Evolutionary conservation across 2,329 filamentous ascomycete genomes (phyloP).

Genomic region (Malbranchea zuffiana): DNA sequence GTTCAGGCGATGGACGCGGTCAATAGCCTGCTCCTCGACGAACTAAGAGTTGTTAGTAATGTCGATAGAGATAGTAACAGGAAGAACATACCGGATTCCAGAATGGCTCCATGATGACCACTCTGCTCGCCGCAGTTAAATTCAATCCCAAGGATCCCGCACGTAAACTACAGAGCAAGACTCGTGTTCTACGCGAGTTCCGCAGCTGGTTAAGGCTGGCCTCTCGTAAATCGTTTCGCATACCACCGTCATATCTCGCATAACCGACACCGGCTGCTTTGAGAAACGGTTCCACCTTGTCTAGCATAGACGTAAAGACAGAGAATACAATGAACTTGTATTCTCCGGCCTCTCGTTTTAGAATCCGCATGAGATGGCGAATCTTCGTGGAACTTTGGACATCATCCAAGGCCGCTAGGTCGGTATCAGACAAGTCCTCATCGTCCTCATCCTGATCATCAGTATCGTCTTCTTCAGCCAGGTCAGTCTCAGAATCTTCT

Average conservation of each 20-base stretch:
- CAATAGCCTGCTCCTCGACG: slow-evolving; percentile 96
- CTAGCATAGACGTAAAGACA: slow-evolving; percentile 96
- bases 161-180: slow-evolving; percentile 85
- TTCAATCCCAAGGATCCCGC: slow-evolving; percentile 91
- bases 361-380: slow-evolving; percentile 67
- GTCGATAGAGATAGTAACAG: neutral
- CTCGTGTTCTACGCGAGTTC: slow-evolving; percentile 60
- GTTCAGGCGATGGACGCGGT: slow-evolving; percentile 95
- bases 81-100: slow-evolving; percentile 71
- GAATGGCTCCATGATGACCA: slow-evolving; percentile 93
- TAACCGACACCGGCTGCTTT: slow-evolving; percentile 61
- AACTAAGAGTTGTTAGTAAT: slow-evolving; percentile 45
- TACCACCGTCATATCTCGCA: slow-evolving; percentile 85
- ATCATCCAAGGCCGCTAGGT: slow-evolving; percentile 25
- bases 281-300: slow-evolving; percentile 89
- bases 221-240: slow-evolving; percentile 88
- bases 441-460: slow-evolving; percentile 28
- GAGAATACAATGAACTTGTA: slow-evolving; percentile 99
- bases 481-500: slow-evolving; percentile 53
- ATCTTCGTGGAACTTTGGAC: slow-evolving; percentile 69
- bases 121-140: slow-evolving; percentile 81
- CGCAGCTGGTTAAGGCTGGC: slow-evolving; percentile 69
- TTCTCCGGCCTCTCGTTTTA: slow-evolving; percentile 63
- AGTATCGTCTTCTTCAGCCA: slow-evolving; percentile 22
- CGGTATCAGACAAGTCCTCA: slow-evolving; percentile 33